Conservation (phyloP, 331 rosid species). For the Malus hybrid region DNA sequence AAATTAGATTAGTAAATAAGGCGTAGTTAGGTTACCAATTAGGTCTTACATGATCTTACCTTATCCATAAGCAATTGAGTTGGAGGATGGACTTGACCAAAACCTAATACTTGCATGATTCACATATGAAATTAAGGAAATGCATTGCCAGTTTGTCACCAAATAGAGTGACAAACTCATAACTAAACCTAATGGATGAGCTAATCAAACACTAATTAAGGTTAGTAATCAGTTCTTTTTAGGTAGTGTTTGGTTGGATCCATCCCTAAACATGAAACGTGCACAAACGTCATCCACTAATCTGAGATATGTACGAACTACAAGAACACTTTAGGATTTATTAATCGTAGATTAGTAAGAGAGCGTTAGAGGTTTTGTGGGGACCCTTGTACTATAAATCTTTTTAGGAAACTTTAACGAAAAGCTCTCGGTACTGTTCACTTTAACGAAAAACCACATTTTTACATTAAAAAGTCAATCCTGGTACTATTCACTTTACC, state of each 20-base stretch:
- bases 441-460: too few species aligned
- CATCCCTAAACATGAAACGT: slow-evolving; percentile 28
- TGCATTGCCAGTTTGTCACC: not conserved
- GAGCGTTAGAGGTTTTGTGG: not conserved
- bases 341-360: not conserved
- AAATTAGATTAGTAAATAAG: not conserved
- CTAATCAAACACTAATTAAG: slow-evolving; percentile 14
- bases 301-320: slow-evolving; percentile 14
- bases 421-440: too few species aligned
- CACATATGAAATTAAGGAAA: not conserved
- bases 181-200: slow-evolving; percentile 17
- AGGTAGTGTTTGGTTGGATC: slow-evolving; percentile 30
- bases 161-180: slow-evolving; percentile 1
- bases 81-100: not conserved
- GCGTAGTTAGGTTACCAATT: not conserved
- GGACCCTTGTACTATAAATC: slow-evolving; percentile 3
- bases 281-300: slow-evolving; percentile 45
- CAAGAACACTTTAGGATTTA: slow-evolving; percentile 12
- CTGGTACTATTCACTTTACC: too few species aligned
- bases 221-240: slow-evolving; percentile 16
- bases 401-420: too few species aligned
- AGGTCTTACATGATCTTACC: too few species aligned
- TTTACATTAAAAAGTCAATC: too few species aligned
- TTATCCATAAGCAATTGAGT: not conserved
- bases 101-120: slow-evolving; percentile 6